These are phyloP conservation scores for Linum trigynum DNA, from an alignment of 345 rosid genomes.

Conservation along the genomic window DNA sequence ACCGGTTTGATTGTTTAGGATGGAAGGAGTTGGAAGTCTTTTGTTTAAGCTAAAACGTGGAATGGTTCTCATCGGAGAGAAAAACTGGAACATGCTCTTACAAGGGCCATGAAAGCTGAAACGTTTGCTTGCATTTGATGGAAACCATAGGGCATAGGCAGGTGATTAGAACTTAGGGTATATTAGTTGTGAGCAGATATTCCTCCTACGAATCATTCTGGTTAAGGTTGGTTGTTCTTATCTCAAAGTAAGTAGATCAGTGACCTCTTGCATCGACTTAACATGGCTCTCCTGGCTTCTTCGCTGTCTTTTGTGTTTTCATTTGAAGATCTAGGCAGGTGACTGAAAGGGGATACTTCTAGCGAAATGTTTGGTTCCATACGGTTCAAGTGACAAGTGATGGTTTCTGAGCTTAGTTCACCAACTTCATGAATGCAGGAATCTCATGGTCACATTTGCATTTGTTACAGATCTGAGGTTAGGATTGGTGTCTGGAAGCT, in stretches of 20 bases:
- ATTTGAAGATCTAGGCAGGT: neutral
- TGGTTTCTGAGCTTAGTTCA: neutral
- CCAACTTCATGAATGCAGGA: neutral
- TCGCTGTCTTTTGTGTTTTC: neutral
- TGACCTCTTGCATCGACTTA: too few species aligned
- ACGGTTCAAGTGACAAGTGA: neutral
- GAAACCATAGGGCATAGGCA: neutral
- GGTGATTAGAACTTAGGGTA: neutral
- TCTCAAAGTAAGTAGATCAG: too few species aligned
- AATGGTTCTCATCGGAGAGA: neutral
- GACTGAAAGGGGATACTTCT: neutral
- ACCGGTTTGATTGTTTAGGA: too few species aligned
- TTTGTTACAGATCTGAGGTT: neutral
- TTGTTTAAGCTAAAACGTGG: neutral
- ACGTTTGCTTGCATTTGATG: neutral
- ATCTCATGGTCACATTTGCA: neutral
- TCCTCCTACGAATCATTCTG: neutral
- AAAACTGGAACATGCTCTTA: too few species aligned
- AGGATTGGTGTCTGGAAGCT: neutral
- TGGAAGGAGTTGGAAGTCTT: too few species aligned
- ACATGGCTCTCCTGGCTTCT: neutral
- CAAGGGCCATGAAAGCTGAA: too few species aligned
- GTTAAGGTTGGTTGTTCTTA: too few species aligned
- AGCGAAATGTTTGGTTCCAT: neutral
- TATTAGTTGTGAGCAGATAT: neutral